Base-by-base conservation (phyloP, 1,284 basidiomycete species). In the Ustilago nuda region DNA sequence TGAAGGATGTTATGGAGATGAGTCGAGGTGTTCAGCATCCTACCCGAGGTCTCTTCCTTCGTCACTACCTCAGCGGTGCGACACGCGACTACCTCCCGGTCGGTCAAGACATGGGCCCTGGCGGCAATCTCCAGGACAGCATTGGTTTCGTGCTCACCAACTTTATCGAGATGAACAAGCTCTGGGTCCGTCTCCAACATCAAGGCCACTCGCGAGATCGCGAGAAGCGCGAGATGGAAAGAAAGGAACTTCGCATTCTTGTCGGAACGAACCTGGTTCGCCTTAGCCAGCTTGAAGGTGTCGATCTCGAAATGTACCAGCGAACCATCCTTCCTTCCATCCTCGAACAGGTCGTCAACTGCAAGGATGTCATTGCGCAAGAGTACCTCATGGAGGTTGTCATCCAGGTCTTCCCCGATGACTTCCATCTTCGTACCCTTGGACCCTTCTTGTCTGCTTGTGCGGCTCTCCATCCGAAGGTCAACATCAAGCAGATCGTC, bases 81-180 rank as follows among this genome's bases (percentile, higher is more conserved):
- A 85, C 84, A 8, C 73, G 84, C n/a, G 84, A 85, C 70, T 79
- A 83, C 30, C 76, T 85, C 35, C 84, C 84, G 12, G 72, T 82
- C 50, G 83, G 83, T n/a, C 57, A 63, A 23, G 78, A 78, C 32
- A 78, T 79, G 62, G 84, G 84, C 6, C 80, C 82, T 3, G 74
- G 76, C 19, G 84, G 84, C 46, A 80, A 81, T 37, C 74, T 85
- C 13, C 77, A 80, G 54, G 84, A 85, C 72, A 80, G 77, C 66
- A 85, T 85, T 57, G 80, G 81, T 58, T 85, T 85, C 51, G 80
- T 85, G 37, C 79, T 85, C 43, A 81, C 82, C 65, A 85, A 85
- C 60, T 85, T 85, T 56, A 82, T 85, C 68, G 84, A 85, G 69
- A 85, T 85, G 84, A 85, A 85, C 78, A 85, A 85, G 77, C 80